Evolutionary conservation across 1,284 basidiomycete species (phyloP).

Genomic region (Tilletia indica): DNA sequence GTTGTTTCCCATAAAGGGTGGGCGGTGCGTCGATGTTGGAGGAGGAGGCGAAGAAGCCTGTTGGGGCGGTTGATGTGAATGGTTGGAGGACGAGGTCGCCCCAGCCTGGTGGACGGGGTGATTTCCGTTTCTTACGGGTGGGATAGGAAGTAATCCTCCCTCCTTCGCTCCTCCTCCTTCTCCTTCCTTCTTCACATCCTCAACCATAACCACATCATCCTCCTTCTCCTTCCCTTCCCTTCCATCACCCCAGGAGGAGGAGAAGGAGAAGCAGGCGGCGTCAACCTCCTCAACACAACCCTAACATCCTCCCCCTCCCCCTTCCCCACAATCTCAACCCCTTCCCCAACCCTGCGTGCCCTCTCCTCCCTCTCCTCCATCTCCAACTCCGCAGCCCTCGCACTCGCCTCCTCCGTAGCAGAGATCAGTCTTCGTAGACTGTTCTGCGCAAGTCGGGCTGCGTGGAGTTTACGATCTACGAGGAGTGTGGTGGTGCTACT

Average conservation of each 20-base stretch:
- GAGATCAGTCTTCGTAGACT: conserved; percentile 3
- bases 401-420: conserved; percentile 15
- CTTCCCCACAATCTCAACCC: neutral
- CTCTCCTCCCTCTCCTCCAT: neutral
- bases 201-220: neutral
- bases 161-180: neutral
- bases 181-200: neutral
- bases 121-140: neutral
- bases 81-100: neutral
- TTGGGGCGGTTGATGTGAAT: neutral
- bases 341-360: conserved; percentile 6
- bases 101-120: neutral
- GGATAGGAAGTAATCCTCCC: neutral
- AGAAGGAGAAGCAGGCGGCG: too few species aligned
- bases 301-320: neutral
- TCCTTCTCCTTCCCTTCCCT: conserved; percentile 1
- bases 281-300: neutral
- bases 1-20: neutral
- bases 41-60: neutral
- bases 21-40: neutral
- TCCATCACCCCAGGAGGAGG: too few species aligned
- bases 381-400: neutral
- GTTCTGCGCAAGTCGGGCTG: conserved; percentile 15
- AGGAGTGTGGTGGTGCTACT: neutral
- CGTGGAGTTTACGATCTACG: conserved; percentile 5